Evolutionary conservation across 2,329 filamentous ascomycete genomes (phyloP), one percentile per base, ranked within the genome.

Genomic region (Pyrenophora teres): DNA sequence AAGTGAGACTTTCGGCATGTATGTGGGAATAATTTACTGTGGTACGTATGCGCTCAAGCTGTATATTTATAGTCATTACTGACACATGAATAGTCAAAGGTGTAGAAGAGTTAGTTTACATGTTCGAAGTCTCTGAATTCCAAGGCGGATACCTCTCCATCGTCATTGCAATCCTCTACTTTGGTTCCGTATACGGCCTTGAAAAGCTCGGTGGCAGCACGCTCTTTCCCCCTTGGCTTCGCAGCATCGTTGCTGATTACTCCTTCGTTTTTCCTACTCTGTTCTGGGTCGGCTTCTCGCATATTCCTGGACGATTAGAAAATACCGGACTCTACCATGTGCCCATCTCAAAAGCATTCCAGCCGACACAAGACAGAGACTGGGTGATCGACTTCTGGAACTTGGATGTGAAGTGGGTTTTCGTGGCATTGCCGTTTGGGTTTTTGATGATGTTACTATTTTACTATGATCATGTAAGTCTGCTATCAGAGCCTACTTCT

Each of bases 1-100:
- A 0, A 80, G 77, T 46, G 77, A 82, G 51, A 73, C 76, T 0
- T 83, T 83, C 50, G 80, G 79, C 40, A 74, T 80, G 60, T 83
- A 83, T 61, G 80, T 83, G 6, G 81, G 79, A 9, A 82, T 83
- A 44, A 82, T 83, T 40, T 83, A 83, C 50, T 77, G 81, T 60
- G 74, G 74, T 78, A 69, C 23, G 75, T 66, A 35, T 10, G 12
- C n/a, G 27, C 5, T 31, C 35, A 6, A 23, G 6, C 9, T 15
- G 15, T 13, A 21, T 8, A n/a, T 10, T 2, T 7, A 2, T 13
- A 16, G 4, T 8, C 8, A 19, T 6, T 19, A 12, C 46, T 60
- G 25, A 54, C 32, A 12, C 39, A 33, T 35, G 7, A 7, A 39
- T 19, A 81, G 78, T 82, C 65, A 83, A 82, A 52, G 80, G 81